Evolutionary conservation across 192 early-diverging fungal genomes (phyloP).

Genomic region (Gamsiella multidivaricata): DNA sequence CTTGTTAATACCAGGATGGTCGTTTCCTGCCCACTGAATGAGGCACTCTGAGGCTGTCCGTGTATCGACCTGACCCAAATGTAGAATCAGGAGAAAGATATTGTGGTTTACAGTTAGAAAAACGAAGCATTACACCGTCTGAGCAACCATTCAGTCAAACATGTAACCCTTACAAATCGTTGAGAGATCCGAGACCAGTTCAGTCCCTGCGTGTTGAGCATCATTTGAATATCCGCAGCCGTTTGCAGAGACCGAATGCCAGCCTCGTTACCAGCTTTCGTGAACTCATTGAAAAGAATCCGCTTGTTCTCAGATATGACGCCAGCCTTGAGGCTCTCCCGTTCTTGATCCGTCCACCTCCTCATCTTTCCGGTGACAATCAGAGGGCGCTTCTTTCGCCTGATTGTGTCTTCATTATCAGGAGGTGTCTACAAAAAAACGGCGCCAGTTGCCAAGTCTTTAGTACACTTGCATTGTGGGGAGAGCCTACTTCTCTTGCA

Average conservation of each 20-base stretch:
- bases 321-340: conserved; percentile 5
- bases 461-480: too few relatives aligned
- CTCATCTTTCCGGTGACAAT: background rate
- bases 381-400: conserved; percentile 3
- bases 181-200: conserved; percentile 42
- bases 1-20: conserved; percentile 83
- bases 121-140: conserved; percentile 20
- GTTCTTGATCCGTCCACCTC: conserved; percentile 17
- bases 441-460: background rate
- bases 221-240: conserved; percentile 26
- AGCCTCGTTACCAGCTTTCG: background rate
- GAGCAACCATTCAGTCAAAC: too few relatives aligned
- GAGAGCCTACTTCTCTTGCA: too few relatives aligned
- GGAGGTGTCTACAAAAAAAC: conserved; percentile 29
- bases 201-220: conserved; percentile 40
- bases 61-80: conserved; percentile 63
- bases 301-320: conserved; percentile 27
- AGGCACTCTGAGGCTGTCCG: conserved; percentile 75
- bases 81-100: background rate
- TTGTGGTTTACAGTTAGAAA: conserved; percentile 27
- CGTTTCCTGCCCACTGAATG: conserved; percentile 83
- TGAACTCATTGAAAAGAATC: conserved; percentile 23
- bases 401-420: conserved; percentile 23
- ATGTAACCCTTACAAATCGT: conserved; percentile 29
- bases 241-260: conserved; percentile 10